A percentile compares a stretch with the other conserved stretches of the same genome.
These are phyloP conservation scores for Lepidium sativum DNA, from an alignment of 345 rosid species.

Conservation along the genomic window DNA sequence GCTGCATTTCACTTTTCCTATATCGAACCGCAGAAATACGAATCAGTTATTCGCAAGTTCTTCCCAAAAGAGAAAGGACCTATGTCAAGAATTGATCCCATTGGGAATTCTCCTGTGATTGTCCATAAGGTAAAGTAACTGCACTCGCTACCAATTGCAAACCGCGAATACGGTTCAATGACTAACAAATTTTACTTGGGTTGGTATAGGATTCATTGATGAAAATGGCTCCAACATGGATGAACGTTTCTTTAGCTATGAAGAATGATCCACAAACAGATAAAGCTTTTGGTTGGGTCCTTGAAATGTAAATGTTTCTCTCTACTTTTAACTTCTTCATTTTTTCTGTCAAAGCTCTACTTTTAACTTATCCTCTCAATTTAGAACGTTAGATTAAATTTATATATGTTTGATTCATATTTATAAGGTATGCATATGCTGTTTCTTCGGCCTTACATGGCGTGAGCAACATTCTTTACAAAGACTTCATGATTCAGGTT, in stretches of 20 bases:
- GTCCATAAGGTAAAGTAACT: constrained; percentile 50
- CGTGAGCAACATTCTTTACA: constrained; percentile 63
- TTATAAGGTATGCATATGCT: constrained; percentile 88
- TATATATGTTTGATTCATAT: background rate
- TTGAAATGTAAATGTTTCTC: constrained; percentile 67
- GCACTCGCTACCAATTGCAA: background rate
- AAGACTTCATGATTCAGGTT: constrained; percentile 98
- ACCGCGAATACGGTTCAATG: background rate
- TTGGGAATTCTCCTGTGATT: constrained; percentile 96
- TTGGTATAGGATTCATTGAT: constrained; percentile 55
- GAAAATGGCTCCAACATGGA: constrained; percentile 98
- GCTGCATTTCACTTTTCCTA: constrained; percentile 95
- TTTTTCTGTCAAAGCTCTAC: too few species aligned
- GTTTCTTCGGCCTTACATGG: constrained; percentile 87
- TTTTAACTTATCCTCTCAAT: background rate
- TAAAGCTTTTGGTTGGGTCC: constrained; percentile 98
- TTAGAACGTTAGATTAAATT: background rate
- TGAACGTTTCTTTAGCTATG: constrained; percentile 96
- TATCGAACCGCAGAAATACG: constrained; percentile 84
- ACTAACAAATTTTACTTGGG: background rate
- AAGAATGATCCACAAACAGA: constrained; percentile 88
- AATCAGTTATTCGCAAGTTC: constrained; percentile 57
- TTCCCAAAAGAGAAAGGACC: constrained; percentile 68
- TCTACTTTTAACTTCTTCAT: too few species aligned
- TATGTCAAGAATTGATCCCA: constrained; percentile 71